phyloP scores from a whole-genome alignment of 768 basidiomycete genomes.

The Heimioporus sp. region DNA sequence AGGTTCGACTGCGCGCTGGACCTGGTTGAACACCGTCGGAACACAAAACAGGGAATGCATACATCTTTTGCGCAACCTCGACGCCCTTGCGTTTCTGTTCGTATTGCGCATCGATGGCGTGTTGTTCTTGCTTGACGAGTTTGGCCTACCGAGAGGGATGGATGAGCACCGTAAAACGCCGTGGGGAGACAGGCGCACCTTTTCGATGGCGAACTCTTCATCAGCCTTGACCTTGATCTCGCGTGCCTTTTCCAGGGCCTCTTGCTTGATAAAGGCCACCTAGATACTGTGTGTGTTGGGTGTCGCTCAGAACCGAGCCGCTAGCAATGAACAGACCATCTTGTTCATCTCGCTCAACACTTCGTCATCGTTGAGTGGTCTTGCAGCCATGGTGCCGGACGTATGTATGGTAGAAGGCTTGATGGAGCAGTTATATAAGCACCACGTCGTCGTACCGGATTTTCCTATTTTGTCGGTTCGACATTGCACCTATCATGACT shows the following conservation, averaged over 20 bases:
- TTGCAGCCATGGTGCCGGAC: conserved; percentile 54
- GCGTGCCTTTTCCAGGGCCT: conserved; percentile 94
- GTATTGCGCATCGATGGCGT: conserved; percentile 89
- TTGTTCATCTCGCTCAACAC: conserved; percentile 97
- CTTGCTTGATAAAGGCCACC: conserved; percentile 99
- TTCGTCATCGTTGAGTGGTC: conserved; percentile 91
- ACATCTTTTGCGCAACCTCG: conserved; percentile 97
- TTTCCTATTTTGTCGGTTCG: conserved; percentile 4
- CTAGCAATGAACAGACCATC: conserved; percentile 63
- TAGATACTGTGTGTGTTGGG: conserved; percentile 30
- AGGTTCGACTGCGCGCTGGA: conserved; percentile 89
- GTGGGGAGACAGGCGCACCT: conserved; percentile 46
- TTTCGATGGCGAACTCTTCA: conserved; percentile 98
- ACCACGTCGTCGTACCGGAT: neutral
- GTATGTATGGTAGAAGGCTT: neutral
- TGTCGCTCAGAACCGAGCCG: neutral
- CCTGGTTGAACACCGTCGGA: conserved; percentile 1
- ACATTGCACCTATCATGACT: conserved; percentile 1
- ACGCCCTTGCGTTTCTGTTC: conserved; percentile 96
- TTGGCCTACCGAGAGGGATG: conserved; percentile 64
- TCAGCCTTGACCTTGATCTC: conserved; percentile 98
- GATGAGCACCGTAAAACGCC: neutral
- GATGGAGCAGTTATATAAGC: neutral
- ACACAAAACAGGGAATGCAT: conserved; percentile 24
- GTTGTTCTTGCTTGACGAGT: conserved; percentile 94